phyloP scores from a whole-genome alignment of 148 eudicot species.

The Vaccinium vitisidaea region DNA sequence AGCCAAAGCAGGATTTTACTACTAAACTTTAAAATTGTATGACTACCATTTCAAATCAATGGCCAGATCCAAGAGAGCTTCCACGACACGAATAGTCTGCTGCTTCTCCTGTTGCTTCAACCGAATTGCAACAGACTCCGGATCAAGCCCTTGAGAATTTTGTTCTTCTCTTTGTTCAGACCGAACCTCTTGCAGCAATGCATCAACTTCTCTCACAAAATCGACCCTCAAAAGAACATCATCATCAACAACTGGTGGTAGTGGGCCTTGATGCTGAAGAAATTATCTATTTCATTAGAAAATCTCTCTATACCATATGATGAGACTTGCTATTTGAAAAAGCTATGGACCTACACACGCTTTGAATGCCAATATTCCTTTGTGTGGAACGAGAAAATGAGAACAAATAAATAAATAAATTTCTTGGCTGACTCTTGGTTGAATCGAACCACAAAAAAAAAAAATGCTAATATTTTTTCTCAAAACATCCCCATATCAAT shows the following conservation, averaged over 20 bases:
- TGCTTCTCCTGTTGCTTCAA: slow-evolving; percentile 88
- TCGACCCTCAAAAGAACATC: slow-evolving; percentile 79
- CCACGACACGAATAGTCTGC: slow-evolving; percentile 62
- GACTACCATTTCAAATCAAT: slow-evolving; percentile 52
- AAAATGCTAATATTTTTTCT: neutral
- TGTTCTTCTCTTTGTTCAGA: slow-evolving; percentile 33
- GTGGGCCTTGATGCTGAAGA: slow-evolving; percentile 76
- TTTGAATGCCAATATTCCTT: neutral
- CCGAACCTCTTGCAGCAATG: slow-evolving; percentile 76
- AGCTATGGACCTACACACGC: neutral
- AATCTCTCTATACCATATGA: neutral
- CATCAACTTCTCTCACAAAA: slow-evolving; percentile 80
- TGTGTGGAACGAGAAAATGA: neutral
- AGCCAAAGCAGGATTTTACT: neutral
- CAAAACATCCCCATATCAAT: neutral
- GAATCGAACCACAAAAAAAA: neutral
- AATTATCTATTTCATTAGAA: neutral
- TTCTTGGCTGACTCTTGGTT: neutral
- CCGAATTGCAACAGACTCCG: slow-evolving; percentile 81
- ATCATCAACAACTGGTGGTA: slow-evolving; percentile 66
- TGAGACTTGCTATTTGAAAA: neutral
- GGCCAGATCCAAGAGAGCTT: slow-evolving; percentile 73
- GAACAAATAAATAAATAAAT: neutral
- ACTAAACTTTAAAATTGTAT: neutral
- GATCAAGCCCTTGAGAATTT: slow-evolving; percentile 53